Percentiles rank a stretch among this genome's conserved stretches.
phyloP scores from a whole-genome alignment of 768 basidiomycete genomes.

The Boletus bicolor region DNA sequence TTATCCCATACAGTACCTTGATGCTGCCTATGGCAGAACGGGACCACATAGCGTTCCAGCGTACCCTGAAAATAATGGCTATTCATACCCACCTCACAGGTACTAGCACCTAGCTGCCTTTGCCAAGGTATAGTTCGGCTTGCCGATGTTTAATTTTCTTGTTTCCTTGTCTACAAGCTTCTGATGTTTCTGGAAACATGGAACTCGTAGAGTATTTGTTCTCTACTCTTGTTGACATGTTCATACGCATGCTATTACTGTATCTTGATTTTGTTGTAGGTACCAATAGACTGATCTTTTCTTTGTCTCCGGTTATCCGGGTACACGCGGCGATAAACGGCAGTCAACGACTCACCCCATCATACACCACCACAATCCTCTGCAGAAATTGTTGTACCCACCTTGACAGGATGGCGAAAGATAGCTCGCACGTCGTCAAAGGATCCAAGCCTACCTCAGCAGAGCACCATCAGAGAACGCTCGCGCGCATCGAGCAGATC shows the following conservation, averaged over 20 bases:
- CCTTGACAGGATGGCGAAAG: conserved; percentile 18
- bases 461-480: conserved; percentile 57
- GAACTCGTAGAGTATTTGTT: conserved; percentile 9
- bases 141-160: conserved; percentile 3
- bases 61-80: conserved; percentile 14
- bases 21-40: conserved; percentile 5
- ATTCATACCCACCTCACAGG: conserved; percentile 8
- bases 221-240: background rate
- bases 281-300: conserved; percentile 4
- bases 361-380: background rate
- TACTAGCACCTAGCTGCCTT: conserved; percentile 3
- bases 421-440: background rate
- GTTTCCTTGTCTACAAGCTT: conserved; percentile 7
- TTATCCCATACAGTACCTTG: conserved; percentile 10
- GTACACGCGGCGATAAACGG: background rate
- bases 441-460: conserved; percentile 31
- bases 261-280: conserved; percentile 12
- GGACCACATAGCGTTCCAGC: conserved; percentile 11
- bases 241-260: conserved; percentile 4
- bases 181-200: conserved; percentile 13
- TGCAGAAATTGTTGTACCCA: background rate
- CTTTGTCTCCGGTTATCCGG: background rate
- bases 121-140: background rate
- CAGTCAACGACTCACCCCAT: background rate
- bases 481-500: conserved; percentile 64